phyloP scores from a whole-genome alignment of 495 filamentous ascomycete genomes.

The Penicillium coffeae region DNA sequence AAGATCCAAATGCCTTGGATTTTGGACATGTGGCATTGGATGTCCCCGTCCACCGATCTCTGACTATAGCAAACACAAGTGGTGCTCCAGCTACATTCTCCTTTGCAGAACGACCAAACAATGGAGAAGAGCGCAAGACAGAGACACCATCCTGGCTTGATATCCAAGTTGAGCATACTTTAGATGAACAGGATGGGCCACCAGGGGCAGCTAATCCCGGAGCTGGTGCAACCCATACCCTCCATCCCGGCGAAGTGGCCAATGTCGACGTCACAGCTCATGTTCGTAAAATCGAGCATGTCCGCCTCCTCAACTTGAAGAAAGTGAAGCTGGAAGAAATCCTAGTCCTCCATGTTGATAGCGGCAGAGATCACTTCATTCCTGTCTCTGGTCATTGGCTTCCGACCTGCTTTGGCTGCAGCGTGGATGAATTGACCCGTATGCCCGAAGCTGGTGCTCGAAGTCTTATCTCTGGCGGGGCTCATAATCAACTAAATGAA shows the following conservation, averaged over 20 bases:
- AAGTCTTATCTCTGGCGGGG: slow-evolving; percentile 35
- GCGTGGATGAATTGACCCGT: slow-evolving; percentile 75
- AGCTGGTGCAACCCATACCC: slow-evolving; percentile 45
- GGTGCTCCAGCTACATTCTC: slow-evolving; percentile 67
- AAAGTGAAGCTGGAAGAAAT: slow-evolving; percentile 71
- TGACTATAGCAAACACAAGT: slow-evolving; percentile 92
- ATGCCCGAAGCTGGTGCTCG: slow-evolving; percentile 74
- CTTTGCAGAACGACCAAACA: slow-evolving; percentile 67
- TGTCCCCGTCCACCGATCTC: slow-evolving; percentile 54
- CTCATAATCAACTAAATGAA: slow-evolving; percentile 29
- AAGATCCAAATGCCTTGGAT: slow-evolving; percentile 58
- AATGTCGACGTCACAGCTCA: slow-evolving; percentile 62
- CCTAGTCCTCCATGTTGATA: slow-evolving; percentile 78
- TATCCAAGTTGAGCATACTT: slow-evolving; percentile 53
- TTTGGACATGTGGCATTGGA: slow-evolving; percentile 72
- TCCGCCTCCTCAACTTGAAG: slow-evolving; percentile 68
- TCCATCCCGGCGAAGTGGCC: slow-evolving; percentile 80
- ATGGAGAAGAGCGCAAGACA: slow-evolving; percentile 35
- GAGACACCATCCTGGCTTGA: slow-evolving; percentile 61
- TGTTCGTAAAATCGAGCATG: slow-evolving; percentile 59
- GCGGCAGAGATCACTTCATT: slow-evolving; percentile 89
- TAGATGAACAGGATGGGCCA: slow-evolving; percentile 32
- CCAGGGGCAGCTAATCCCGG: slow-evolving; percentile 18
- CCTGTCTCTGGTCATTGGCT: slow-evolving; percentile 73
- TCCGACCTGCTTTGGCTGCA: slow-evolving; percentile 77